Base-by-base conservation (phyloP, 1,139 yeast species). In the Hanseniaspora gamundiae region DNA sequence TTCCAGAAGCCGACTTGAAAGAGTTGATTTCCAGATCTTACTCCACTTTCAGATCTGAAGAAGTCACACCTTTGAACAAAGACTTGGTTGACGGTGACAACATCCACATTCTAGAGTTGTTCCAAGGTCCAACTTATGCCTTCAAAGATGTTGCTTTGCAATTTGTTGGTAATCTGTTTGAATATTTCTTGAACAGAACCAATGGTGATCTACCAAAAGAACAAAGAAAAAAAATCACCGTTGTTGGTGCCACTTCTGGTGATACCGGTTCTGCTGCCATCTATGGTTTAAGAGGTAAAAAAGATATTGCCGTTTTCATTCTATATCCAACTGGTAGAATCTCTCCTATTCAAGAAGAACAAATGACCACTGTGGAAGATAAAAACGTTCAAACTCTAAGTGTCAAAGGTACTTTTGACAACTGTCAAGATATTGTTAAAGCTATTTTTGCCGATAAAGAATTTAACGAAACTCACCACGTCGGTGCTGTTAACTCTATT, bases 211-310 rank as follows among this genome's bases (percentile, higher is more conserved):
- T 80, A 59, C 67, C 74, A 36, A 75, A 68, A 22, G 72, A 72
- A 45, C 72, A 76, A 50, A 74, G 93, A 58, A 93, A 86, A 55
- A 75, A 77, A 49, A 73, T 91, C 56, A 91, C 99, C 35, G 98
- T 91, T 52, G 95, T 91, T 48, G 99, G 99, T 56, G 99, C 99
- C 39, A 91, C 99, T 24, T 84, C 95, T 44, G 99, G 99, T 57
- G 99, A 91, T 61, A 91, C 99, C 40, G 99, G 99, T 44, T 84
- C 95, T 41, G 99, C 99, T 44, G 98, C 99, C 49, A 91, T 91
- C 53, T 91, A 91, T 66, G 99, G 99, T 46, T 74, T 91, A 55
- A 76, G 98, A 67, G 94, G 94, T 61, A 91, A 91, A 68, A 83
- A 87, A 66, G 97, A 93, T 62, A 95, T 91, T 26, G 83, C 94